Evolutionary conservation across 768 basidiomycete genomes (phyloP).

Genomic region (Fomitopsis serialis): DNA sequence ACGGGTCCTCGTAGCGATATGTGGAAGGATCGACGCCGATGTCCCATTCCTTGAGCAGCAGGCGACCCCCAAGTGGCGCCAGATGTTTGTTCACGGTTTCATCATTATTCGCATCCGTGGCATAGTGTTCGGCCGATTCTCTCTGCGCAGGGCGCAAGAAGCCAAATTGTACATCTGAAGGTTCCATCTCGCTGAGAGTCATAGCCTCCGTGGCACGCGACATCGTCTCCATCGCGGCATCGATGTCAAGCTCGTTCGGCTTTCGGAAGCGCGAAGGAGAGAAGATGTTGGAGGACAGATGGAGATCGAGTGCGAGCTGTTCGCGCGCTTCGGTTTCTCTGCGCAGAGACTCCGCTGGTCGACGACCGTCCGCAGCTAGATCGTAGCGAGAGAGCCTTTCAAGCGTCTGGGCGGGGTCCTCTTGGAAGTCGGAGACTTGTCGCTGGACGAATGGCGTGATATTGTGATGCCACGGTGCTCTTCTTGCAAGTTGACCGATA

Average conservation of each 20-base stretch:
- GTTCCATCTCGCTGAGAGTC: slow-evolving; percentile 44
- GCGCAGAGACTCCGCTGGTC: slow-evolving; percentile 34
- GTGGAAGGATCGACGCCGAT: slow-evolving; percentile 44
- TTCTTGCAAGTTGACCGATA: slow-evolving; percentile 28
- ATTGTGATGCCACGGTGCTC: slow-evolving; percentile 50
- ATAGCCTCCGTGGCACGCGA: slow-evolving; percentile 44
- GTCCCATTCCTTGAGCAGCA: slow-evolving; percentile 68
- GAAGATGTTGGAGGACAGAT: slow-evolving; percentile 53
- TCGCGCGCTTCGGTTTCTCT: slow-evolving; percentile 53
- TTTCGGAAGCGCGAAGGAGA: slow-evolving; percentile 38
- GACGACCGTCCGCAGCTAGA: slow-evolving; percentile 31
- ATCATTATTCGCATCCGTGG: not conserved
- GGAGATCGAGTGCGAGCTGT: slow-evolving; percentile 58
- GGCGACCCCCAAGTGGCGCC: slow-evolving; percentile 45
- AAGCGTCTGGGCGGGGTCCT: slow-evolving; percentile 28
- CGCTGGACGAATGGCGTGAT: slow-evolving; percentile 40
- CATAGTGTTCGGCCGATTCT: slow-evolving; percentile 22
- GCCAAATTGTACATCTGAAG: slow-evolving; percentile 55
- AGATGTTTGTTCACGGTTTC: not conserved
- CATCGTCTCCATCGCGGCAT: slow-evolving; percentile 46
- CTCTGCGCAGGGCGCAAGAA: slow-evolving; percentile 49
- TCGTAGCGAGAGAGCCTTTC: slow-evolving; percentile 41
- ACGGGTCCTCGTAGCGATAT: slow-evolving; percentile 53
- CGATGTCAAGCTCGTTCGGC: slow-evolving; percentile 17
- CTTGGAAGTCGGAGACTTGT: slow-evolving; percentile 34